phyloP scores from a whole-genome alignment of 495 filamentous ascomycete genomes.

The Trichoderma orchidacearum region DNA sequence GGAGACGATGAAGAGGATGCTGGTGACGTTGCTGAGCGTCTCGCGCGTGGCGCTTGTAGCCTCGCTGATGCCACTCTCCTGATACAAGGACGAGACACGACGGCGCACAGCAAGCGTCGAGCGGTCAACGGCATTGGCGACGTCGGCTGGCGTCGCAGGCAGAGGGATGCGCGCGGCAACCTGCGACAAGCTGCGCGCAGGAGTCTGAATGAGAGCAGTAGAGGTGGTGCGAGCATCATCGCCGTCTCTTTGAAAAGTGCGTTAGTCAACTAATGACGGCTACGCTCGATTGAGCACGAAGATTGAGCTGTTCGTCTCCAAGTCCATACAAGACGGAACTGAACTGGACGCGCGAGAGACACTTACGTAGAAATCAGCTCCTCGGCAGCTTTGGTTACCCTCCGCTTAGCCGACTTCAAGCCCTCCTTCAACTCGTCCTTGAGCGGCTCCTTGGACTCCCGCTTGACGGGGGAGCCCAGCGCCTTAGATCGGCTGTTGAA shows the following conservation, averaged over 20 bases:
- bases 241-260: constrained; percentile 2
- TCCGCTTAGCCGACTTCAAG: constrained; percentile 26
- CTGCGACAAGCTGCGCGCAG: constrained; percentile 34
- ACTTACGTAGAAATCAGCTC: constrained; percentile 31
- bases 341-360: constrained; percentile 3
- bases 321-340: background rate
- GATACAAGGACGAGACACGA: constrained; percentile 31
- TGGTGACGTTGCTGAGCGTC: constrained; percentile 52
- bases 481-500: constrained; percentile 49
- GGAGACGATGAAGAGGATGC: constrained; percentile 48
- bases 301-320: background rate
- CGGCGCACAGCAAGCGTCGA: constrained; percentile 50
- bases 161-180: constrained; percentile 43
- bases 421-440: constrained; percentile 29
- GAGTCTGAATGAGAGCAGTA: constrained; percentile 42
- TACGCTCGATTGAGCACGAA: background rate
- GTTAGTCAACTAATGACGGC: background rate
- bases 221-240: constrained; percentile 19
- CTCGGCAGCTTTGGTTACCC: constrained; percentile 33
- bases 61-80: constrained; percentile 36
- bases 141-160: constrained; percentile 71
- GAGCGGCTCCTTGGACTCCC: constrained; percentile 30
- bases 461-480: constrained; percentile 63
- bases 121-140: constrained; percentile 72
- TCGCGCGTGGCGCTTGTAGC: constrained; percentile 47